These are phyloP conservation scores for Tetrahymena borealis DNA, from an alignment of 73 alveolate species.

Conservation along the genomic window DNA sequence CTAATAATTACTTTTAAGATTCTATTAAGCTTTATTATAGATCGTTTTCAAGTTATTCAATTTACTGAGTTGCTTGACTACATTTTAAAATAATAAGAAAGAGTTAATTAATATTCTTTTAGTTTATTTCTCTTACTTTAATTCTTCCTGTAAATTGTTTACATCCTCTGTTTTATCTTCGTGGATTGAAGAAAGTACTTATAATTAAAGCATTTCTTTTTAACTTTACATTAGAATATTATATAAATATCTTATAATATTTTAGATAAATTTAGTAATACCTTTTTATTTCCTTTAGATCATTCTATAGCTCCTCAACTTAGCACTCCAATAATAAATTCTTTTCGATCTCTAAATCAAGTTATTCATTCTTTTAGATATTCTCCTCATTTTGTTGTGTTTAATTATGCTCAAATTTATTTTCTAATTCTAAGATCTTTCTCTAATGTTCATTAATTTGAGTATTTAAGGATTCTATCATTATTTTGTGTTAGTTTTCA, in stretches of 20 bases:
- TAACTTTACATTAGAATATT: neutral
- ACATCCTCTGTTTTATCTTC: neutral
- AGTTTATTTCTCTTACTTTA: neutral
- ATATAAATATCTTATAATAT: neutral
- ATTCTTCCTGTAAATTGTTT: neutral
- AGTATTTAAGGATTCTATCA: neutral
- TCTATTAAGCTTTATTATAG: neutral
- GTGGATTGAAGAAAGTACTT: neutral
- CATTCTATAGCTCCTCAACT: neutral
- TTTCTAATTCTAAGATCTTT: neutral
- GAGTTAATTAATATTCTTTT: neutral
- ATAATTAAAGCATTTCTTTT: neutral
- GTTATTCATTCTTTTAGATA: neutral
- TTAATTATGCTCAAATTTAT: neutral
- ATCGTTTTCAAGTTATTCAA: neutral
- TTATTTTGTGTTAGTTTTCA: neutral
- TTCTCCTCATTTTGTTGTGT: neutral
- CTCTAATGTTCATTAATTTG: neutral
- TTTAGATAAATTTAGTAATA: neutral
- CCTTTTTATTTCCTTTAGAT: neutral
- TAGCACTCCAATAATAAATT: neutral
- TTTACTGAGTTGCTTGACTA: neutral
- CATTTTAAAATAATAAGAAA: neutral
- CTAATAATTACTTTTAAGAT: neutral
- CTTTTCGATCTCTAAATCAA: neutral